Percentiles rank a stretch among this genome's conserved stretches.
phyloP scores from a whole-genome alignment of 192 early-diverging fungal species.

The Coemansia sp. region DNA sequence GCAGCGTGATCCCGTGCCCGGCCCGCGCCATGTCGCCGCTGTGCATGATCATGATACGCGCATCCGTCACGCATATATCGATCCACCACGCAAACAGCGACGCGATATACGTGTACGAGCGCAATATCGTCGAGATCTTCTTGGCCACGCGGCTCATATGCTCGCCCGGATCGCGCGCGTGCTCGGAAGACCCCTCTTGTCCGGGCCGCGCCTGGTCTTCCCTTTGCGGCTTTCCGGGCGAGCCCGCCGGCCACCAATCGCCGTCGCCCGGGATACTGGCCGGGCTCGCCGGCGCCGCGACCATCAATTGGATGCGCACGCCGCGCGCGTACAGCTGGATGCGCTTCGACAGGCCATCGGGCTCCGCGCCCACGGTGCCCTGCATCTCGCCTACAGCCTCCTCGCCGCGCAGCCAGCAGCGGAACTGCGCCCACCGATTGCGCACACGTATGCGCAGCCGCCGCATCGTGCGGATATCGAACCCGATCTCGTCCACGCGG shows the following conservation, averaged over 20 bases:
- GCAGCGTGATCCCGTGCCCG: conserved; percentile 44
- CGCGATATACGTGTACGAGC: conserved; percentile 48
- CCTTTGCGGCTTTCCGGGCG: conserved; percentile 6
- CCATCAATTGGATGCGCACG: conserved; percentile 37
- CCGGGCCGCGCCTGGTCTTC: not conserved
- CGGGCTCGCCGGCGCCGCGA: not conserved
- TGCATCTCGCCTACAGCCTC: no score
- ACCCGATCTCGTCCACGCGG: conserved; percentile 34
- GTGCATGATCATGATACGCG: conserved; percentile 36
- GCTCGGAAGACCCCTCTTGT: not conserved
- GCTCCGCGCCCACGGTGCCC: not conserved
- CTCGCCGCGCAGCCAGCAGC: not conserved
- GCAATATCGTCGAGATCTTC: conserved; percentile 35
- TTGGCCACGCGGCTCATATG: conserved; percentile 37
- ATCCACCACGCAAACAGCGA: conserved; percentile 50
- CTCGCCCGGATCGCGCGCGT: conserved; percentile 6
- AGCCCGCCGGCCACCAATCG: conserved; percentile 27
- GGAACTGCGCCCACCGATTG: conserved; percentile 11
- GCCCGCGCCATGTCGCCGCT: conserved; percentile 43
- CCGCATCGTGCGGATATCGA: conserved; percentile 51
- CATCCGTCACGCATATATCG: conserved; percentile 39
- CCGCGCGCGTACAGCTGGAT: conserved; percentile 49
- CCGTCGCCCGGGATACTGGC: not conserved
- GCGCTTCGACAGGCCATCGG: conserved; percentile 29
- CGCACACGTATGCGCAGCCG: conserved; percentile 29